Evolutionary conservation across 2,329 filamentous ascomycete species (phyloP).

Genomic region (Fusarium humuli): DNA sequence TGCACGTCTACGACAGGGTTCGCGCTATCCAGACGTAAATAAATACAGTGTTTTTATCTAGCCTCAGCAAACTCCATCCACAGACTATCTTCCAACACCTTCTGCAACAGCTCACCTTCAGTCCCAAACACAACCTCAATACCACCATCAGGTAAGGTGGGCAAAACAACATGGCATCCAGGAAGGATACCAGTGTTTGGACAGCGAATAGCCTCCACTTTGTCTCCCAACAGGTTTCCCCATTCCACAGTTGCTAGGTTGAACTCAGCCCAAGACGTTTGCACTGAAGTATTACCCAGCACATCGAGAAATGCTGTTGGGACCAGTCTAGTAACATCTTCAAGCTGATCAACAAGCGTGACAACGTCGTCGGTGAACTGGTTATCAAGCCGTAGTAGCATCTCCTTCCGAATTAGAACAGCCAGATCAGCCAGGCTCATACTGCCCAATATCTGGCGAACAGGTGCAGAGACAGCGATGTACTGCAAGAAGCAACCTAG

Average conservation of each 20-base stretch:
- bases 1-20: too few relatives aligned
- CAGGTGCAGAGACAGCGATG: slow-evolving; percentile 9
- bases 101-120: background rate
- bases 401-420: slow-evolving; percentile 22
- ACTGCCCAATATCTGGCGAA: slow-evolving; percentile 15
- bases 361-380: slow-evolving; percentile 31
- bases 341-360: slow-evolving; percentile 3
- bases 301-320: slow-evolving; percentile 31
- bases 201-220: slow-evolving; percentile 22
- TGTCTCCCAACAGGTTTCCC: slow-evolving; percentile 10
- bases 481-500: slow-evolving; percentile 32
- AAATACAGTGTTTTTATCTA: background rate
- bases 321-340: slow-evolving; percentile 14
- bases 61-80: slow-evolving; percentile 27
- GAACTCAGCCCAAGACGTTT: slow-evolving; percentile 27
- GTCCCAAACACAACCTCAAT: slow-evolving; percentile 24
- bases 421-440: slow-evolving; percentile 19
- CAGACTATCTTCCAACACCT: slow-evolving; percentile 6
- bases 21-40: background rate
- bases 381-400: background rate
- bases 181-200: slow-evolving; percentile 20
- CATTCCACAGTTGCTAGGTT: slow-evolving; percentile 12
- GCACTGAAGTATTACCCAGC: slow-evolving; percentile 10
- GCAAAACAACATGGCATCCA: slow-evolving; percentile 21
- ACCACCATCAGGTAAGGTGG: slow-evolving; percentile 11